These are phyloP conservation scores for Tylopilus cervinicoccineus DNA, from an alignment of 768 basidiomycete genomes.

Conservation along the genomic window DNA sequence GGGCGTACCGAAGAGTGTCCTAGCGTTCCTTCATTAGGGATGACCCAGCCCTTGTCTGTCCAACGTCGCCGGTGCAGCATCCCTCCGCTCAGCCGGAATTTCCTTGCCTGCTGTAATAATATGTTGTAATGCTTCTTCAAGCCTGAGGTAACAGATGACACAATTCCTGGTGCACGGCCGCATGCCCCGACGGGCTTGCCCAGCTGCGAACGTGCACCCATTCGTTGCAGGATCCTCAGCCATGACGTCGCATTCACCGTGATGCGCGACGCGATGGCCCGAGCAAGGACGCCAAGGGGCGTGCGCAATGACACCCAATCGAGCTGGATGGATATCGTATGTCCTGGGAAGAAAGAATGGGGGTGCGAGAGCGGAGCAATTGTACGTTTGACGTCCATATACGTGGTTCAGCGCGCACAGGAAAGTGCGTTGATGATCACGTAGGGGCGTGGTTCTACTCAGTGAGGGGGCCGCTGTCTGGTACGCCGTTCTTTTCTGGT, in stretches of 20 bases:
- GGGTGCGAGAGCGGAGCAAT: background rate
- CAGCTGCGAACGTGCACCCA: background rate
- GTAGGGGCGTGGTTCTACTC: background rate
- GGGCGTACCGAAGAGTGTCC: no score
- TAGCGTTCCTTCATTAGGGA: background rate
- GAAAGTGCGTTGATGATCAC: background rate
- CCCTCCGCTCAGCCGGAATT: background rate
- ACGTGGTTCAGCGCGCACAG: background rate
- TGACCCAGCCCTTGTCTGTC: background rate
- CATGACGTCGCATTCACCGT: background rate
- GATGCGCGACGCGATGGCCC: no score
- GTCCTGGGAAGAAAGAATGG: background rate
- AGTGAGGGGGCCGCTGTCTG: background rate
- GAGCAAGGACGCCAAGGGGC: no score
- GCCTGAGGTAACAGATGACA: background rate
- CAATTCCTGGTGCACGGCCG: background rate
- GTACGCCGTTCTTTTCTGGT: background rate
- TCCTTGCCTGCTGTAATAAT: background rate
- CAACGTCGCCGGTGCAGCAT: background rate
- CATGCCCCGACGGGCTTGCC: no score
- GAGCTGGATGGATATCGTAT: background rate
- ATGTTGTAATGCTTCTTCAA: background rate
- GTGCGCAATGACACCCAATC: no score
- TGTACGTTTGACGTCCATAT: background rate
- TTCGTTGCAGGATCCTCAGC: background rate